Conservation (phyloP, 768 basidiomycete genomes). For the Russula abietina region DNA sequence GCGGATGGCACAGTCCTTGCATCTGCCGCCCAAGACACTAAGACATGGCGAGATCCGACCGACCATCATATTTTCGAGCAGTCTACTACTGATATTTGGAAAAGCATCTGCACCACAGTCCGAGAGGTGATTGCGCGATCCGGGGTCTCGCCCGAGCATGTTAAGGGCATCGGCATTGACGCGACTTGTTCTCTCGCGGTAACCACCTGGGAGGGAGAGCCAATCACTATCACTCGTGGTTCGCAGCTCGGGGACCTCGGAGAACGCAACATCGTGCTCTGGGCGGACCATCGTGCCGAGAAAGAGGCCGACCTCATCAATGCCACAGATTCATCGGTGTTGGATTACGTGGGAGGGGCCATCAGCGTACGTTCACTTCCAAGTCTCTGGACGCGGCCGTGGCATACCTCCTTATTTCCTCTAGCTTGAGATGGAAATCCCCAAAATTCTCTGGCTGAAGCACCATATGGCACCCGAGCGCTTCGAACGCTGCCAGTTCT, state of each 20-base stretch:
- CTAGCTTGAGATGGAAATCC: slow-evolving; percentile 96
- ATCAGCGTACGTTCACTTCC: slow-evolving; percentile 66
- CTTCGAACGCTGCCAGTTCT: slow-evolving; percentile 76
- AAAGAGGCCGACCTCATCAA: slow-evolving; percentile 91
- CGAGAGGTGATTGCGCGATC: slow-evolving; percentile 57
- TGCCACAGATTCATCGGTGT: slow-evolving; percentile 69
- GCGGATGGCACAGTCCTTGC: slow-evolving; percentile 63
- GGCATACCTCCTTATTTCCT: neutral
- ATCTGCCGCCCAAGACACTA: slow-evolving; percentile 74
- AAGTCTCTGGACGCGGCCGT: too few species aligned
- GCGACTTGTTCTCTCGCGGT: slow-evolving; percentile 97
- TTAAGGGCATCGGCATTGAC: slow-evolving; percentile 91
- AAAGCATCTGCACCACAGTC: slow-evolving; percentile 54
- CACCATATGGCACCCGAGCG: slow-evolving; percentile 66
- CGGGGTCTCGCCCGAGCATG: slow-evolving; percentile 46
- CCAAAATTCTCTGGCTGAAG: slow-evolving; percentile 96
- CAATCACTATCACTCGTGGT: slow-evolving; percentile 70
- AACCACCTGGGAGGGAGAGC: slow-evolving; percentile 62
- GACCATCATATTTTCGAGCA: slow-evolving; percentile 97
- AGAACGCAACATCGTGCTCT: slow-evolving; percentile 84
- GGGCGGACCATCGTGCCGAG: slow-evolving; percentile 96
- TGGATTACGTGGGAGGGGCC: slow-evolving; percentile 92
- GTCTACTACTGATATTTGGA: slow-evolving; percentile 86
- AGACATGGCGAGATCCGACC: slow-evolving; percentile 73
- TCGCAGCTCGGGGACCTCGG: slow-evolving; percentile 55